These are phyloP conservation scores for Saccharomyces pastorianus DNA, from an alignment of 1,139 yeast species.

Conservation along the genomic window DNA sequence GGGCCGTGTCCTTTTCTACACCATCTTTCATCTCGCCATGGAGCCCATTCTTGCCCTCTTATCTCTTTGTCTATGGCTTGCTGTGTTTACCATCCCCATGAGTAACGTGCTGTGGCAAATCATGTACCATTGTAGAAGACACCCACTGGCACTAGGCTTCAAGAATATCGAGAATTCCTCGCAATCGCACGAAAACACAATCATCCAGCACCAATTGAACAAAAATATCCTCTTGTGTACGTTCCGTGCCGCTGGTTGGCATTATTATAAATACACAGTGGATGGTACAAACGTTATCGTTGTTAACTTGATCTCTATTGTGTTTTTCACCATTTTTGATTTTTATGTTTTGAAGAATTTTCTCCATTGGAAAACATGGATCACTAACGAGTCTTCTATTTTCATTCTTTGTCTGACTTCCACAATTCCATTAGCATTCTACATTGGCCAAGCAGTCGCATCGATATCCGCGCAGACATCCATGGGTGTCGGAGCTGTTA, in stretches of 20 bases:
- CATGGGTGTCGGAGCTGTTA: slow-evolving; percentile 98
- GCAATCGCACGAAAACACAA: slow-evolving; percentile 18
- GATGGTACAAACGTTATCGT: slow-evolving; percentile 94
- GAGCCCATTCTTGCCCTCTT: slow-evolving; percentile 59
- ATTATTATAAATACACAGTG: slow-evolving; percentile 89
- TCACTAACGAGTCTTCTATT: slow-evolving; percentile 50
- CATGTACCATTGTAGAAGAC: slow-evolving; percentile 74
- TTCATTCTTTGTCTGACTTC: slow-evolving; percentile 74
- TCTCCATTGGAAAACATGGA: slow-evolving; percentile 40
- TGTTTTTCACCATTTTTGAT: slow-evolving; percentile 75
- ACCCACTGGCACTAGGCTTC: slow-evolving; percentile 64
- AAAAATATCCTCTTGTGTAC: slow-evolving; percentile 61
- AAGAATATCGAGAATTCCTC: slow-evolving; percentile 19
- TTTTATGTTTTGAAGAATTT: slow-evolving; percentile 54
- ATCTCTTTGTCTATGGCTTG: slow-evolving; percentile 64
- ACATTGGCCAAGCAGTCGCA: slow-evolving; percentile 98
- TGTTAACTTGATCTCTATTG: slow-evolving; percentile 73
- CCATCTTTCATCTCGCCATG: slow-evolving; percentile 58
- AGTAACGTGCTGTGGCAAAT: slow-evolving; percentile 63
- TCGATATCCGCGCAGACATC: slow-evolving; percentile 97
- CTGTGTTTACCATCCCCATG: slow-evolving; percentile 91
- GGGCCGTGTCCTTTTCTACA: slow-evolving; percentile 74
- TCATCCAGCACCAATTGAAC: slow-evolving; percentile 14
- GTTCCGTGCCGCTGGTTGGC: slow-evolving; percentile 83
- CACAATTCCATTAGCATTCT: slow-evolving; percentile 88